Evolutionary conservation across 148 eudicot species (phyloP), one percentile per base, ranked within the genome.

Genomic region (Selenicereus undatus): DNA sequence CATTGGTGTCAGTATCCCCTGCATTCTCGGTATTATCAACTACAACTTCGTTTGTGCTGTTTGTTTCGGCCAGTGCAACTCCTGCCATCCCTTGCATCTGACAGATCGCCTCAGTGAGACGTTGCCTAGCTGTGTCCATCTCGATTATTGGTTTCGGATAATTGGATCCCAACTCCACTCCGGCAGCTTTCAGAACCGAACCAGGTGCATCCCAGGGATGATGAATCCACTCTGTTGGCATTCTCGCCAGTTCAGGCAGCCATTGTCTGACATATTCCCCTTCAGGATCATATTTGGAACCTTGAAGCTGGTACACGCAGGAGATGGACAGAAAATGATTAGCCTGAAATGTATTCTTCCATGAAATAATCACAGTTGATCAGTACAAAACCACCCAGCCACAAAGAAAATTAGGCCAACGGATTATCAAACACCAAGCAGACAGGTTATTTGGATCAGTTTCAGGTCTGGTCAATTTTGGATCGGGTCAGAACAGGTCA

Each of bases 141-240:
- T 96, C 97, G 22, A 96, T 81, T 71, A 96, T 82, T 21, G 99
- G 99, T 45, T 88, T 88, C 26, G 99, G 98, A 70, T 96, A 96
- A 87, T 96, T 96, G 32, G 76, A 52, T 71, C 99, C 99, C 39
- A 96, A 75, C 58, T 96, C 99, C 18, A 96, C 92, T 74, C 99
- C 99, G 39, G 99, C 92, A 35, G 95, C 84, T 89, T 77, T 88
- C 13, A 96, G 97, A 70, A 93, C 92, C 21, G 87, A 56, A 45
- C 50, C 48, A 74, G 99, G 97, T 16, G 98, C 97, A 78, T 96
- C 88, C 97, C 97, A 96, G 18, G 99, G 99, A 85, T 96, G 97
- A 86, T 96, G 99, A 84, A 96, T 96, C 98, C 98, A 96, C 50
- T 92, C 99, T 0, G 94, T 80, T 74, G 99, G 99, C 95, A 96